Conservation (phyloP, 768 basidiomycete genomes). For the Agaricus subrufescens region DNA sequence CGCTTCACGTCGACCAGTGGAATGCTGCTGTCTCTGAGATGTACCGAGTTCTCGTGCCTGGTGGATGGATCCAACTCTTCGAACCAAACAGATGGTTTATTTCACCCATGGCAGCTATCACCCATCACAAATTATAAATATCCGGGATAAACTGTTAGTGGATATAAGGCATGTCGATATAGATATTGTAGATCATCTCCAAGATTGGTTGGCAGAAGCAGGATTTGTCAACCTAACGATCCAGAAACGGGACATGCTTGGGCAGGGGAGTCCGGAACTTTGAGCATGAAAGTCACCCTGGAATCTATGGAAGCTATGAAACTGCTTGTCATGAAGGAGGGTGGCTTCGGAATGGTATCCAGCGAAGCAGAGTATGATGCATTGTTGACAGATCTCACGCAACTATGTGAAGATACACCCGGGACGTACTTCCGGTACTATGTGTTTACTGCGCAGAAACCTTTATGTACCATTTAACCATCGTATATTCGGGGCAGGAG, state of each 20-base stretch:
- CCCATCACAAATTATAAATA: neutral
- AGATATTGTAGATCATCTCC: slow-evolving; percentile 1
- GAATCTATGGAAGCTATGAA: neutral
- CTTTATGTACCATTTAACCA: neutral
- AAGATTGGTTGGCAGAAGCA: neutral
- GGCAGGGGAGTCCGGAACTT: neutral
- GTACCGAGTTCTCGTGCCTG: slow-evolving; percentile 4
- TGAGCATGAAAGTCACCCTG: neutral
- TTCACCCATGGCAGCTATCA: neutral
- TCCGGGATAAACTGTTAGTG: neutral
- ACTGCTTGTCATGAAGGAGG: slow-evolving; percentile 6
- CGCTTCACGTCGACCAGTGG: slow-evolving; percentile 4
- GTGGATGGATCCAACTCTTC: slow-evolving; percentile 11
- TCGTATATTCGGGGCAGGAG: too few relatives aligned
- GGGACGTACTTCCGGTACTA: neutral
- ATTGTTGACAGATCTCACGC: neutral
- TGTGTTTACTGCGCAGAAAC: neutral
- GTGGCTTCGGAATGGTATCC: slow-evolving; percentile 9
- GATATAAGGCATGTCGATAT: neutral
- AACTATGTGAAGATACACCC: slow-evolving; percentile 4
- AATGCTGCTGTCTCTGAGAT: slow-evolving; percentile 5
- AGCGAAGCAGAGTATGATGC: slow-evolving; percentile 11
- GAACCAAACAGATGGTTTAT: neutral
- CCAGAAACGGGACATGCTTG: neutral
- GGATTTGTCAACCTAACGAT: slow-evolving; percentile 7